These are phyloP conservation scores for Globisporangium carolinianum DNA, from an alignment of 352 stramenopile species.

Conservation along the genomic window DNA sequence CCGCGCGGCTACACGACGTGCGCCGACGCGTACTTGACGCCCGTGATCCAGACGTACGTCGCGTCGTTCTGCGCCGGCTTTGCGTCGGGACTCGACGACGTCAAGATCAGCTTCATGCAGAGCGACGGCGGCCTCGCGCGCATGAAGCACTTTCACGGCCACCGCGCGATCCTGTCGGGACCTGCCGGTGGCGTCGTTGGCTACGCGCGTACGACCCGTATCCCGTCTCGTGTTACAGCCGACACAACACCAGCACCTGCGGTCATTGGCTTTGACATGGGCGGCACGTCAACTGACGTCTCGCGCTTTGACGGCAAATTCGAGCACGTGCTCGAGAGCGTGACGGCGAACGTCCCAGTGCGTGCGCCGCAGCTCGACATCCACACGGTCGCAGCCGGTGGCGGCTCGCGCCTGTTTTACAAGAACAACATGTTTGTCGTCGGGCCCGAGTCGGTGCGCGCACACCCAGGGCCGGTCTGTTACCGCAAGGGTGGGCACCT, in stretches of 20 bases:
- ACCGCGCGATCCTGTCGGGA: constrained; percentile 91
- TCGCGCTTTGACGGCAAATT: constrained; percentile 95
- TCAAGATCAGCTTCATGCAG: constrained; percentile 98
- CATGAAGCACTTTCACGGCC: constrained; percentile 91
- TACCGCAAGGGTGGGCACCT: constrained; percentile 97
- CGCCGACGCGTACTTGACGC: constrained; percentile 97
- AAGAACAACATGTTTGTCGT: constrained; percentile 97
- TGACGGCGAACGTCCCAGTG: constrained; percentile 97
- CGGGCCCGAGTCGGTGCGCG: constrained; percentile 94
- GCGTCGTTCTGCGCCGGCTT: constrained; percentile 96
- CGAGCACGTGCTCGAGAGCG: constrained; percentile 98
- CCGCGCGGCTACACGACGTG: constrained; percentile 95
- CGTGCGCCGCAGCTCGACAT: constrained; percentile 98
- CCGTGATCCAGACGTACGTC: constrained; percentile 97
- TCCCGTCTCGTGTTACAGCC: constrained; percentile 21
- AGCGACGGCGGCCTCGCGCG: constrained; percentile 96
- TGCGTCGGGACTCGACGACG: constrained; percentile 79
- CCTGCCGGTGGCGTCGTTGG: constrained; percentile 94
- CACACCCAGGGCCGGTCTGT: constrained; percentile 94
- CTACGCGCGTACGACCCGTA: constrained; percentile 92
- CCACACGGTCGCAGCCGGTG: constrained; percentile 97
- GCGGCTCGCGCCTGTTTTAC: constrained; percentile 95
- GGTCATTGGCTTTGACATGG: constrained; percentile 99
- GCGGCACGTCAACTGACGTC: constrained; percentile 97
- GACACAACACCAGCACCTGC: constrained; percentile 24